Evolutionary conservation across 2,329 filamentous ascomycete genomes (phyloP).

Genomic region (Calcarisporium arbuscula): DNA sequence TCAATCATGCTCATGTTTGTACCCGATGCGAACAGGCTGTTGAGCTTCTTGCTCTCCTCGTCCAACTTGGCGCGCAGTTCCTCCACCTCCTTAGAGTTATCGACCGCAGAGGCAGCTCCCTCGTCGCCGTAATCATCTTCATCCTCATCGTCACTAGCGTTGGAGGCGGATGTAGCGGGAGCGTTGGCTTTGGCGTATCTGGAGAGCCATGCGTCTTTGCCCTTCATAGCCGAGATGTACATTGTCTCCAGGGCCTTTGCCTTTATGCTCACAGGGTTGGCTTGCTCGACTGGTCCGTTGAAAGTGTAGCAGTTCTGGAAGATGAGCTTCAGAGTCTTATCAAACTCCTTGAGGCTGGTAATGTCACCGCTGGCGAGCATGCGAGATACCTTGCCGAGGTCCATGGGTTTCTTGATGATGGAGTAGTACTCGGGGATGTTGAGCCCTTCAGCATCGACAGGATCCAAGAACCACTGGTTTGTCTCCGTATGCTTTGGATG

Average conservation of each 20-base stretch:
- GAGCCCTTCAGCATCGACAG: conserved; percentile 89
- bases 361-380: conserved; percentile 79
- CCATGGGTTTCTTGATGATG: conserved; percentile 96
- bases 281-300: conserved; percentile 54
- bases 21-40: conserved; percentile 39
- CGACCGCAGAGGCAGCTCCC: conserved; percentile 34
- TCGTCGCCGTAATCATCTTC: conserved; percentile 54
- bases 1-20: conserved; percentile 48
- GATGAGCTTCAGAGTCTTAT: conserved; percentile 74
- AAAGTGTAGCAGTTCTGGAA: conserved; percentile 89
- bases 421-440: conserved; percentile 92
- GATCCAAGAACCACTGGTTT: conserved; percentile 70
- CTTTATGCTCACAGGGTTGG: conserved; percentile 65
- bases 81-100: conserved; percentile 39
- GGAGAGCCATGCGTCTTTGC: conserved; percentile 76
- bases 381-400: conserved; percentile 71
- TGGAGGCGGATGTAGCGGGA: conserved; percentile 53
- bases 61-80: conserved; percentile 45
- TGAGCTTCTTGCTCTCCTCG: conserved; percentile 54
- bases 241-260: conserved; percentile 68
- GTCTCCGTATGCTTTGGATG: conserved; percentile 63
- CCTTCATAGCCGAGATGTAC: conserved; percentile 69
- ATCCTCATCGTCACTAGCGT: conserved; percentile 64
- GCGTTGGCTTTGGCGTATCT: conserved; percentile 55
- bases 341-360: conserved; percentile 75